These are phyloP conservation scores for Fusarium subglutinans DNA, from an alignment of 2,329 filamentous ascomycete genomes.

Conservation along the genomic window DNA sequence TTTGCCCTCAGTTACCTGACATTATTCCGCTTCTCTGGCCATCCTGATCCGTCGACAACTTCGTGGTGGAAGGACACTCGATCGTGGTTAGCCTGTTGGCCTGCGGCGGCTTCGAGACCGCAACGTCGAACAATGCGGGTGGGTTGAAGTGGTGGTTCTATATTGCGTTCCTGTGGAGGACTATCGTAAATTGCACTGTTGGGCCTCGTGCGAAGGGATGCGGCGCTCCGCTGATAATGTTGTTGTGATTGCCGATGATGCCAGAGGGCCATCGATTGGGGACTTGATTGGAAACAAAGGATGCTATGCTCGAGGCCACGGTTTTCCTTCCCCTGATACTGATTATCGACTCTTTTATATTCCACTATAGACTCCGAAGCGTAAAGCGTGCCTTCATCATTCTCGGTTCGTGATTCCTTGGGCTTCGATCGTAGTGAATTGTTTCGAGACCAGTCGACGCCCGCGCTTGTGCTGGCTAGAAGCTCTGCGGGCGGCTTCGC, in stretches of 20 bases:
- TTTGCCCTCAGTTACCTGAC: rapidly evolving
- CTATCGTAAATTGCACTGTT: rapidly evolving
- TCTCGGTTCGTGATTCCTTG: not conserved
- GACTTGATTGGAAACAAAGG: rapidly evolving
- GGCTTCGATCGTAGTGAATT: not conserved
- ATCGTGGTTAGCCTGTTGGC: not conserved
- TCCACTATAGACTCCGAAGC: rapidly evolving
- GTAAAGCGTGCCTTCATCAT: not conserved
- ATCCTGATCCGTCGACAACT: not conserved
- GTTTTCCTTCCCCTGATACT: rapidly evolving
- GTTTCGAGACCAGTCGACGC: not conserved
- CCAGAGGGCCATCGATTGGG: not conserved
- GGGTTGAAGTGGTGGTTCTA: not conserved
- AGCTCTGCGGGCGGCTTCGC: too few relatives aligned
- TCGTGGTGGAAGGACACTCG: not conserved
- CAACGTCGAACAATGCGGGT: not conserved
- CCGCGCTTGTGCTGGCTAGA: not conserved
- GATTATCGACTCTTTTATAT: not conserved
- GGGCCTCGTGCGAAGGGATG: rapidly evolving
- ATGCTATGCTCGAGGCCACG: rapidly evolving
- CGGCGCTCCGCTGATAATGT: not conserved
- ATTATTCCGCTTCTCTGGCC: not conserved
- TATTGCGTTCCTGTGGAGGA: not conserved
- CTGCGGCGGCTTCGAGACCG: not conserved
- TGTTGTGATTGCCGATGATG: not conserved